Evolutionary conservation across 164 flowering plant species (phyloP).

Genomic region (Vitis cinerea): DNA sequence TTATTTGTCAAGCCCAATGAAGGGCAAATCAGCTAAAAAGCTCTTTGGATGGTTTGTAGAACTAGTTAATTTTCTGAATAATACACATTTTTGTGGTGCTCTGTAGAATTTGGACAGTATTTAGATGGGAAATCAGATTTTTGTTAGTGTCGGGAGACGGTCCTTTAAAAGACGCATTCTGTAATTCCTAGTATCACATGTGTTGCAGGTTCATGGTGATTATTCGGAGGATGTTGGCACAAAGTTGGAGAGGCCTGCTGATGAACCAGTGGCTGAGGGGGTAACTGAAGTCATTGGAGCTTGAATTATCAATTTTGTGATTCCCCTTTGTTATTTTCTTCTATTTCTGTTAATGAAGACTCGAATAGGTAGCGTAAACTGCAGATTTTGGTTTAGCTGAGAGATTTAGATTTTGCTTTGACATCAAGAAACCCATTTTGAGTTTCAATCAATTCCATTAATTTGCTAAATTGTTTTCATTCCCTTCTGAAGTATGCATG

Average conservation of each 20-base stretch:
- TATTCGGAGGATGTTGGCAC: slow-evolving; percentile 70
- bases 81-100: too few species aligned
- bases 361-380: not conserved
- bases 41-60: too few species aligned
- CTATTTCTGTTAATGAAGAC: not conserved
- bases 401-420: slow-evolving; percentile 3
- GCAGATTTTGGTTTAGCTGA: not conserved
- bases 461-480: too few species aligned
- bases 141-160: too few species aligned
- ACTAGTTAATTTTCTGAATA: too few species aligned
- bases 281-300: slow-evolving; percentile 44
- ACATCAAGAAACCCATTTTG: not conserved
- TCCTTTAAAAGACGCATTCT: too few species aligned
- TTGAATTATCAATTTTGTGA: slow-evolving; percentile 6
- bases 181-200: too few species aligned
- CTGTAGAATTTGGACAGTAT: too few species aligned
- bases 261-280: slow-evolving; percentile 50
- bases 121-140: too few species aligned
- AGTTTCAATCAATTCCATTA: not conserved
- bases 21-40: too few species aligned
- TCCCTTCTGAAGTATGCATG: too few species aligned
- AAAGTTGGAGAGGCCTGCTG: slow-evolving; percentile 82
- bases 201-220: slow-evolving; percentile 68
- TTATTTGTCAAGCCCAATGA: too few species aligned
- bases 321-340: not conserved